Conservation (phyloP, 1,139 yeast species). For the Debaryomyces singareniensis region DNA sequence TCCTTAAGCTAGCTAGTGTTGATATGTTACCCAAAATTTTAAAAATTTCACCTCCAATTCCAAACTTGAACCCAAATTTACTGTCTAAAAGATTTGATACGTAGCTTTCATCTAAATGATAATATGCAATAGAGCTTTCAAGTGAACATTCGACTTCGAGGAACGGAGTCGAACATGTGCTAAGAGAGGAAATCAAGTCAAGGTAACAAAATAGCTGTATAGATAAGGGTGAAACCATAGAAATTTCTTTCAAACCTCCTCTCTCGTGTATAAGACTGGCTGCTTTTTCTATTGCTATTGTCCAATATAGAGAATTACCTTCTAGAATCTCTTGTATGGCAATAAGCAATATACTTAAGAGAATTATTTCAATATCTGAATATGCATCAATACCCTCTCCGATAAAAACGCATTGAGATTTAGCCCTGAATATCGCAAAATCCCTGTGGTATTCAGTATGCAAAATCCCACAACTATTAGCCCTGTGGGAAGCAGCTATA, state of each 20-base stretch:
- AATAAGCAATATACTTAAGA: conserved; percentile 11
- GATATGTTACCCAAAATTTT: conserved; percentile 17
- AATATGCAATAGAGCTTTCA: conserved; percentile 2
- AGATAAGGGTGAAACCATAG: conserved; percentile 12
- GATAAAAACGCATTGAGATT: conserved; percentile 11
- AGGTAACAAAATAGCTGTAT: conserved; percentile 16
- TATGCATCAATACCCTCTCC: conserved; percentile 7
- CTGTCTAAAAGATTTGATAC: conserved; percentile 12
- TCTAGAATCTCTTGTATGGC: conserved; percentile 15
- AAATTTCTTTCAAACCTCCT: conserved; percentile 13
- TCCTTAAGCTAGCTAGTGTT: conserved; percentile 13
- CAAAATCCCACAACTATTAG: conserved; percentile 6
- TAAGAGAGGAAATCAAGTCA: conserved; percentile 14
- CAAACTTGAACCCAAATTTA: conserved; percentile 17
- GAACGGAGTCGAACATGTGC: conserved; percentile 15
- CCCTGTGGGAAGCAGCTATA: conserved; percentile 14
- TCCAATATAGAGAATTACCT: conserved; percentile 15
- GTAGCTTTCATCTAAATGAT: conserved; percentile 11
- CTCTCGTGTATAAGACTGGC: conserved; percentile 11
- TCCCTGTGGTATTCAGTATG: conserved; percentile 9
- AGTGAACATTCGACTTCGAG: conserved; percentile 7
- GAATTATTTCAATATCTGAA: conserved; percentile 9
- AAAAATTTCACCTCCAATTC: conserved; percentile 16
- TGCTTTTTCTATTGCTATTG: conserved; percentile 13
- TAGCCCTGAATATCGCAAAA: conserved; percentile 10